Conservation (phyloP, 225 moss, liverwort and hornwort genomes). For the Marchantia paleacea region DNA sequence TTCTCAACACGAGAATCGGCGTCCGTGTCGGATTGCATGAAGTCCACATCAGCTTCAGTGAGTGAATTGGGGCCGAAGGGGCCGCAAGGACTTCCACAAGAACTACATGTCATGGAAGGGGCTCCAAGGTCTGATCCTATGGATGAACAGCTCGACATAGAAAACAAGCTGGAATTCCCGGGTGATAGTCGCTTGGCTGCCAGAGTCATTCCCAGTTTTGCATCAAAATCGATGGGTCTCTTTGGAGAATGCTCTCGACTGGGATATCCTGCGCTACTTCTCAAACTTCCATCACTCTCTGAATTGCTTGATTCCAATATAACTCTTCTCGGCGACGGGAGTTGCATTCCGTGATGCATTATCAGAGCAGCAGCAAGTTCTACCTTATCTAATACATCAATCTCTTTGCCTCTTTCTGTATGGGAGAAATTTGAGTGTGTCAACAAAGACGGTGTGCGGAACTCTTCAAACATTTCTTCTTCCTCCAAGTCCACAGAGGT, state of each 20-base stretch:
- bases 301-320: neutral
- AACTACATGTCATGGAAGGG: conserved; percentile 2
- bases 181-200: conserved; percentile 20
- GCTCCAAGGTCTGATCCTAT: conserved; percentile 15
- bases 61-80: neutral
- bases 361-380: neutral
- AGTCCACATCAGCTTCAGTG: conserved; percentile 3
- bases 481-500: neutral
- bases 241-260: neutral
- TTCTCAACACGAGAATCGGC: neutral
- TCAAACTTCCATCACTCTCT: conserved; percentile 1
- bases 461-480: conserved; percentile 1
- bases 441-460: neutral
- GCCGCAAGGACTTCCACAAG: conserved; percentile 23
- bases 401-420: neutral
- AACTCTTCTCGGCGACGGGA: conserved; percentile 1
- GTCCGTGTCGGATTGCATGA: conserved; percentile 11
- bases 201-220: neutral
- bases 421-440: neutral
- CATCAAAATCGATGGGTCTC: conserved; percentile 17
- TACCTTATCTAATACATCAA: neutral
- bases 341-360: conserved; percentile 9
- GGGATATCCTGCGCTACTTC: neutral
- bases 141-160: conserved; percentile 13
- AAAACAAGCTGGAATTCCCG: conserved; percentile 5